These are phyloP conservation scores for Zizania latifolia DNA, from an alignment of 176 grass and related monocot species.

Conservation along the genomic window DNA sequence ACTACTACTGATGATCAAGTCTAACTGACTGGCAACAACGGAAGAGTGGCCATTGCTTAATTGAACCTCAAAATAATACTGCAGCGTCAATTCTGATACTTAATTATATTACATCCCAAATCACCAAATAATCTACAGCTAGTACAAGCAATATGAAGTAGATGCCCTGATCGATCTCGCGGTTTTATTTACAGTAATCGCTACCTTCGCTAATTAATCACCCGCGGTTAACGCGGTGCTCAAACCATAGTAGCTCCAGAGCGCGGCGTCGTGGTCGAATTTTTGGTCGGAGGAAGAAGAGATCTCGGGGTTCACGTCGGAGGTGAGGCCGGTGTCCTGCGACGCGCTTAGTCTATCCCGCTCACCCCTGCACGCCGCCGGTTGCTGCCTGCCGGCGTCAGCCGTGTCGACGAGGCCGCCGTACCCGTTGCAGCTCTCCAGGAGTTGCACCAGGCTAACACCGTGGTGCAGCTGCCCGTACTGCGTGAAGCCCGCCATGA, in stretches of 20 bases:
- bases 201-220: background rate
- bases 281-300: conserved; percentile 48
- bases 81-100: background rate
- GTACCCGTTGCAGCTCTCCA: conserved; percentile 32
- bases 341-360: conserved; percentile 35
- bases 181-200: conserved; percentile 34
- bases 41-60: background rate
- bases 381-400: background rate
- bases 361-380: conserved; percentile 10
- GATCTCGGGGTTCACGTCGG: conserved; percentile 59
- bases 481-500: conserved; percentile 11
- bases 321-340: conserved; percentile 61
- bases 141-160: conserved; percentile 2
- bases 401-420: background rate
- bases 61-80: background rate
- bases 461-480: conserved; percentile 28
- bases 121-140: conserved; percentile 24
- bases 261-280: conserved; percentile 28
- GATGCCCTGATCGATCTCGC: background rate
- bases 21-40: background rate
- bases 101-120: conserved; percentile 32
- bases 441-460: conserved; percentile 52
- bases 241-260: conserved; percentile 40
- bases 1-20: no score
- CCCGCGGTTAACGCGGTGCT: background rate